These are phyloP conservation scores for Cudoniella acicularis DNA, from an alignment of 495 filamentous ascomycete species.

Conservation along the genomic window DNA sequence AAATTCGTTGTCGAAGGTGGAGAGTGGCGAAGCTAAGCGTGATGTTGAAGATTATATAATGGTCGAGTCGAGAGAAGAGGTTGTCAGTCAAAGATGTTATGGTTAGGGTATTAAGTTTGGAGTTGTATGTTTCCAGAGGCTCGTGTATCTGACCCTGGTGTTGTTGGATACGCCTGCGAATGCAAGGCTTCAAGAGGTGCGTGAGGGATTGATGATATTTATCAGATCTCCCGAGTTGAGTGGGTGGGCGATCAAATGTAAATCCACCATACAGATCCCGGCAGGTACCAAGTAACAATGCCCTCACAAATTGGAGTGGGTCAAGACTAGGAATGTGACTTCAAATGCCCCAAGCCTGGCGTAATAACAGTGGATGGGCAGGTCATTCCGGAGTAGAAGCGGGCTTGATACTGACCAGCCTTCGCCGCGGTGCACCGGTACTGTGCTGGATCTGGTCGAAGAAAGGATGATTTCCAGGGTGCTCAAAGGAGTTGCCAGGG, in stretches of 20 bases:
- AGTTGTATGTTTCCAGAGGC: constrained; percentile 16
- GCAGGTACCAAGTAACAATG: constrained; percentile 17
- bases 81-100: constrained; percentile 1
- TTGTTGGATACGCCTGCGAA: constrained; percentile 27
- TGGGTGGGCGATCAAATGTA: constrained; percentile 22
- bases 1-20: neutral
- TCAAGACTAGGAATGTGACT: constrained; percentile 22
- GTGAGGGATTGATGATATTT: constrained; percentile 29
- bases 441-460: constrained; percentile 18
- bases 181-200: constrained; percentile 24
- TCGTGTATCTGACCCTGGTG: constrained; percentile 20
- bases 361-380: constrained; percentile 11
- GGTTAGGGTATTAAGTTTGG: constrained; percentile 23
- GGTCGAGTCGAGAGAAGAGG: neutral
- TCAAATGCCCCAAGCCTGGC: constrained; percentile 25
- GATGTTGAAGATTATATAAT: neutral
- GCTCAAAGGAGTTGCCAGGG: constrained; percentile 15
- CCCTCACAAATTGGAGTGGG: constrained; percentile 29
- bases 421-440: constrained; percentile 12
- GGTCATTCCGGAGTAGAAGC: constrained; percentile 15
- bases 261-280: constrained; percentile 25
- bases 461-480: constrained; percentile 20
- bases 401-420: constrained; percentile 13
- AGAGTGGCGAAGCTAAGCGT: constrained; percentile 1
- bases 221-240: constrained; percentile 25